phyloP scores from a whole-genome alignment of 2,329 filamentous ascomycete species.

The Penicillium sclerotigenum region DNA sequence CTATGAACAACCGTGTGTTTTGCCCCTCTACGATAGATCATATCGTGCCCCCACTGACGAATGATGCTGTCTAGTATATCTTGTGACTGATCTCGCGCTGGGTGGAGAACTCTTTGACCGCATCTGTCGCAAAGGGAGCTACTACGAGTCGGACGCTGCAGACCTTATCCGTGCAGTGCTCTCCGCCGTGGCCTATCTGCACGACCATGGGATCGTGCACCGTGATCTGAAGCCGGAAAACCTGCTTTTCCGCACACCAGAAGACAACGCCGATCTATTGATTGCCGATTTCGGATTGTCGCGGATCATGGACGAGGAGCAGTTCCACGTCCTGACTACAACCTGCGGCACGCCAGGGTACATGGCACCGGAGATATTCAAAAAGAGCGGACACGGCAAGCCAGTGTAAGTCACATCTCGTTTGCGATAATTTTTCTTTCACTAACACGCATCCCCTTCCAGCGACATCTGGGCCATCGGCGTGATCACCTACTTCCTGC shows the following conservation, averaged over 20 bases:
- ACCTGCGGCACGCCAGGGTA: slow-evolving; percentile 97
- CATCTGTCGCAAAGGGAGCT: slow-evolving; percentile 96
- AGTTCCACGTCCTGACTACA: slow-evolving; percentile 95
- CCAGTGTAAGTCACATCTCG: slow-evolving; percentile 64
- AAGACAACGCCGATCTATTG: slow-evolving; percentile 93
- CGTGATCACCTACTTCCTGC: slow-evolving; percentile 96
- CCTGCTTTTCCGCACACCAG: slow-evolving; percentile 89
- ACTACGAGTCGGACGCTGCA: slow-evolving; percentile 95
- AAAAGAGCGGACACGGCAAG: slow-evolving; percentile 96
- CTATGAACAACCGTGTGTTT: slow-evolving; percentile 84
- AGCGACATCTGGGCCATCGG: slow-evolving; percentile 96
- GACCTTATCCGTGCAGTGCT: slow-evolving; percentile 92
- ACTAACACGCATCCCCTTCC: slow-evolving; percentile 5
- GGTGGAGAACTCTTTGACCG: slow-evolving; percentile 97
- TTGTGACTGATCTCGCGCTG: slow-evolving; percentile 93
- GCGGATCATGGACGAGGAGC: slow-evolving; percentile 97
- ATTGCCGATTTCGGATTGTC: slow-evolving; percentile 97
- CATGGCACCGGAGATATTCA: slow-evolving; percentile 99
- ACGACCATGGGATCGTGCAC: slow-evolving; percentile 98
- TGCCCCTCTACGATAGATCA: background rate
- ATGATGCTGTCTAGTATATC: slow-evolving; percentile 61
- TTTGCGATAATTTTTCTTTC: background rate
- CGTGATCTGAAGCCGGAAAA: slow-evolving; percentile 98
- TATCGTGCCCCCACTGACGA: slow-evolving; percentile 15
- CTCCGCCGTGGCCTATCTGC: slow-evolving; percentile 95